A percentile compares a stretch with the other conserved stretches of the same genome.
These are phyloP conservation scores for Echites panduratus DNA, from an alignment of 257 asterid species.

Conservation along the genomic window DNA sequence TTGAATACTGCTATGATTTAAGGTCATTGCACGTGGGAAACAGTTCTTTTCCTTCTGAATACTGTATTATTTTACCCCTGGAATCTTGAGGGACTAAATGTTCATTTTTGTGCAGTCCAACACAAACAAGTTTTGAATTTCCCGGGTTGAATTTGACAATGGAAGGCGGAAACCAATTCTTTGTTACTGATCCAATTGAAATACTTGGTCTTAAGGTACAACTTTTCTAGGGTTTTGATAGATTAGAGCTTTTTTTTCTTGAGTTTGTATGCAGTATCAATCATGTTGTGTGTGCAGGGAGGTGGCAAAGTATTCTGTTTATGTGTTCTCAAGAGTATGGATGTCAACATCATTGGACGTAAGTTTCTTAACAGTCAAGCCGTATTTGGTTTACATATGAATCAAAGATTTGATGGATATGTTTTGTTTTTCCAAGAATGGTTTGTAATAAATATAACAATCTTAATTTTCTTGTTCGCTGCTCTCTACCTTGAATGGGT, in stretches of 20 bases:
- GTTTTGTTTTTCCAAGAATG: neutral
- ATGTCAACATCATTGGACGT: slow-evolving; percentile 92
- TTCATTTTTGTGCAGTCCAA: slow-evolving; percentile 43
- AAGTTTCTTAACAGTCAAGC: slow-evolving; percentile 28
- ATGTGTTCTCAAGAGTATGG: slow-evolving; percentile 70
- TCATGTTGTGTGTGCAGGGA: slow-evolving; percentile 32
- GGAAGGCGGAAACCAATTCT: slow-evolving; percentile 65
- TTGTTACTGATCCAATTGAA: slow-evolving; percentile 42
- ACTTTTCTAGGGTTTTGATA: slow-evolving; percentile 2
- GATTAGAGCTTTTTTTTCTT: slow-evolving; percentile 4
- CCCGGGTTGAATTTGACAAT: slow-evolving; percentile 75
- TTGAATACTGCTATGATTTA: slow-evolving; percentile 70
- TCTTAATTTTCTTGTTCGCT: neutral
- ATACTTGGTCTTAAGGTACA: slow-evolving; percentile 46
- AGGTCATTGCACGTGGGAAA: slow-evolving; percentile 35
- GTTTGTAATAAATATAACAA: neutral
- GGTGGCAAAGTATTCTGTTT: slow-evolving; percentile 55
- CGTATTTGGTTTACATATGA: neutral
- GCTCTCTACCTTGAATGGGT: neutral
- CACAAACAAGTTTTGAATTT: slow-evolving; percentile 30
- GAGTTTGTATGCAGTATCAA: slow-evolving; percentile 21
- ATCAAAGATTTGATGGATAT: neutral
- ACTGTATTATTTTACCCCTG: neutral
- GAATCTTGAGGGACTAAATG: slow-evolving; percentile 14
- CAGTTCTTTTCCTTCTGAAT: slow-evolving; percentile 4